Evolutionary conservation across 2,329 filamentous ascomycete species (phyloP).

Genomic region (Colletotrichum tamarilloi): DNA sequence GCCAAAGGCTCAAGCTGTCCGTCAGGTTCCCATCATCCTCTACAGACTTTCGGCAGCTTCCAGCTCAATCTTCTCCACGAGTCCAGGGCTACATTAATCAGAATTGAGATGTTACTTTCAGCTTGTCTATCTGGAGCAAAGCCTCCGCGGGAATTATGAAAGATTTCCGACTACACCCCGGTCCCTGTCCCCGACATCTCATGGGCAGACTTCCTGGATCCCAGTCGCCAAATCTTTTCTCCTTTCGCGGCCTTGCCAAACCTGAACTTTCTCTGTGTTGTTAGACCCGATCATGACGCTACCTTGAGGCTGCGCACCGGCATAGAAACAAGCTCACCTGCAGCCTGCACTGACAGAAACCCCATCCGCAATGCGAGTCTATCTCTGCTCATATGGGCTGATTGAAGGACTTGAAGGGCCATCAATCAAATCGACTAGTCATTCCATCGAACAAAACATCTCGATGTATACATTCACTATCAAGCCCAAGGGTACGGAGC

Average conservation of each 20-base stretch:
- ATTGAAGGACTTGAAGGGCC: not conserved
- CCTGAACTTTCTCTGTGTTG: not conserved
- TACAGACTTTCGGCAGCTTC: constrained; percentile 31
- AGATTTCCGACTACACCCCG: not conserved
- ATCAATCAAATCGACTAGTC: not conserved
- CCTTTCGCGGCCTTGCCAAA: not conserved
- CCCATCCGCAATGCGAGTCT: not conserved
- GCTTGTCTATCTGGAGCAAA: constrained; percentile 21
- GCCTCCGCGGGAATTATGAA: constrained; percentile 12
- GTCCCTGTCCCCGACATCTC: constrained; percentile 21
- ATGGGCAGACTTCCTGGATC: not conserved
- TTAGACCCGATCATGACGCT: constrained; percentile 2
- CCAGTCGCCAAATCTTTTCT: not conserved
- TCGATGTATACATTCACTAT: not conserved
- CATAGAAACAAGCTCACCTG: constrained; percentile 17
- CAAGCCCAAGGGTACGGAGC: not conserved
- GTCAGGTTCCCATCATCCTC: not conserved
- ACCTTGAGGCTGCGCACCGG: not conserved
- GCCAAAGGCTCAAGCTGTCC: not conserved
- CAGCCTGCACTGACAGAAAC: not conserved
- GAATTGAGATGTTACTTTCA: not conserved
- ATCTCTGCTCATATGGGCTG: not conserved
- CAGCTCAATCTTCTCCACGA: constrained; percentile 8
- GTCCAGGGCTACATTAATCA: not conserved
- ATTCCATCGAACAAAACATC: not conserved